Base-by-base conservation (phyloP, 208 protist species). In the Leptomonas seymouri region DNA sequence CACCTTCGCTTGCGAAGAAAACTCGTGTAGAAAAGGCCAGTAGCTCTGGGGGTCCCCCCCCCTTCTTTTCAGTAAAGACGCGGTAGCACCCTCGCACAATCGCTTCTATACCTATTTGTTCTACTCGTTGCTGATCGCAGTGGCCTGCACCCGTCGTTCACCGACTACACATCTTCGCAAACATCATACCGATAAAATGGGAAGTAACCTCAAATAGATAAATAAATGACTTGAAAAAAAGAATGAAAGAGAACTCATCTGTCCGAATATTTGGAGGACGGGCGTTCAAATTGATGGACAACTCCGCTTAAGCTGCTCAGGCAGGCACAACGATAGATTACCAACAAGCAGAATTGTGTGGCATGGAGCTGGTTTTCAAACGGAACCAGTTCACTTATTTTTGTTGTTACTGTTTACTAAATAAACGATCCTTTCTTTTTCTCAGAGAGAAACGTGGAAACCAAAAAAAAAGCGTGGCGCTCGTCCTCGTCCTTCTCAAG, bases 111-210 rank as follows among this genome's bases (percentile, higher is more conserved):
- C 44, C 20, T 48, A 5, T n/a, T 48, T 48, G n/a, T 48, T n/a
- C 20, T 48, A 11, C 49, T 54, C 25, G 21, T 3, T 57, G n/a
- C 51, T 20, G 51, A 57, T 57, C 15, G 12, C 27, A n/a, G 18
- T 28, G 15, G n/a, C 39, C n/a, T 27, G 15, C 51, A 9, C 14
- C 28, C 12, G 15, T 39, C 51, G 51, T 28, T 28, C 23, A 39
- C 27, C 51, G 18, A 39, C 51, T 57, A 39, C 51, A 31, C 6
- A n/a, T 39, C 8, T 57, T 41, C 30, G 31, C 54, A 59, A 45
- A 45, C 23, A 39, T 36, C 30, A 28, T 30, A 25, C 14, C 45
- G 60, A 42, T 53, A 55, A 66, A 61, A 71, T 62, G 49, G 48
- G 55, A 58, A 65, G 39, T 3, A 8, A 25, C 41, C 0, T 28